Base-by-base conservation (phyloP, 1,139 yeast species). In the Zygosaccharomyces sapae region DNA sequence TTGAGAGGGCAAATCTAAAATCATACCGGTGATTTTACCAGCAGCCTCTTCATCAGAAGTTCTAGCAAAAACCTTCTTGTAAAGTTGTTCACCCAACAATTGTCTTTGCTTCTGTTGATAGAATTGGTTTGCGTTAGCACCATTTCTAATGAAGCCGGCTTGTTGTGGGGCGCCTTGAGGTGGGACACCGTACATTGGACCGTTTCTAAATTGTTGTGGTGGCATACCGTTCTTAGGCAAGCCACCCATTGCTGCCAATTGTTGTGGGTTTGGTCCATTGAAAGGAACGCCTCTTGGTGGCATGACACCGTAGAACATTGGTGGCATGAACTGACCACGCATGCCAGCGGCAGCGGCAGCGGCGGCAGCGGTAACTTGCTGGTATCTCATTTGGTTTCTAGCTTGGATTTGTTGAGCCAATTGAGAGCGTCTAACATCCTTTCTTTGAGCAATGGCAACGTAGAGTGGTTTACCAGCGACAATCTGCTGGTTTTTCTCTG, bases 21-120 rank as follows among this genome's bases (percentile, higher is more conserved):
- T 83, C 98, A 92, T 92, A 76, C 97, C 98, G 61, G 99, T 92
- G 70, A 92, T 89, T 79, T 90, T 92, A 75, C 97, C 96, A 61
- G 97, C 97, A 68, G 96, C 90, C 73, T 88, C 96, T 55, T 87
- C 87, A 68, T 87, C 95, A 70, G 86, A 83, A 68, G 95, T 95
- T 67, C 92, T 86, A 61, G 90, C 82, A 59, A 85, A 83, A 67
- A 94, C 86, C 81, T 84, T 88, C 69, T 95, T 94, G 80, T 90
- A 94, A 69, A 94, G 80, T 70, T 89, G 96, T 79, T 92, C 97
- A 73, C 99, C 98, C 70, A 94, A 80, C 69, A 89, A 80, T 78
- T 90, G 96, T 74, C 89, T 92, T 70, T 87, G 97, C 55, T 64
- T 64, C 66, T 82, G 80, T 68, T 58, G 86, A 79, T 65, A 83